Evolutionary conservation across 257 asterid genomes (phyloP), one percentile per base, ranked within the genome.

Genomic region (Prunella vulgaris): DNA sequence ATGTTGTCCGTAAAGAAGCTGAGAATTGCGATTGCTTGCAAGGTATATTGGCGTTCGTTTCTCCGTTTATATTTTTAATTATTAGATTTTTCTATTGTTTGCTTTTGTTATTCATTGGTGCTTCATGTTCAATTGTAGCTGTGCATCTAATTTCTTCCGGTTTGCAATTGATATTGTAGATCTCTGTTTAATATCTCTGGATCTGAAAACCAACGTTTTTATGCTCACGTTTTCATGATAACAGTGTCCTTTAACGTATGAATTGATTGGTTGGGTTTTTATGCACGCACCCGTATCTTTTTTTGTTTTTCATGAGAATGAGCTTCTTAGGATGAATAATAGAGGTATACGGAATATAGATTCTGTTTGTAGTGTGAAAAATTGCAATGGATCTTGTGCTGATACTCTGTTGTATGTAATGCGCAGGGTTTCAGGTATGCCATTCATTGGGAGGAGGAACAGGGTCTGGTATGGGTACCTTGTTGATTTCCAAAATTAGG

Each of bases 1-100:
- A 81, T 75, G 85, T 81, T 24, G 85, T 81, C 37, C 44, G 83
- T 20, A 81, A 81, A 54, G 85, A 81, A 72, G 85, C 85, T 10
- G 85, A 81, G 74, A 81, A 75, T 64, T 81, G 85, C 66, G 85
- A 81, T 64, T 81, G 85, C 7, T 40, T 78, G 46, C 83, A 78
- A 76, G 86, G 85, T 81, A 56, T 13, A 10, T 58, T 2, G 5
- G 4, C 22, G 5, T 44, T 25, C 4, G 13, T 52, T 30, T 25
- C 0, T 0, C 60, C 20, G 1, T 25, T 4, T 12, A 0, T 2
- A 3, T n/a, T 21, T 53, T 0, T 68, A 0, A 3, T 7, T 22
- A 35, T 35, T 2, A 3, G 8, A 18, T 17, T 52, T 0, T 0
- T 6, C n/a, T 18, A n/a, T 3, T 9, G 28, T 10, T 52, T 20